phyloP scores from a whole-genome alignment of 345 rosid genomes.

The Citropsis articulata region DNA sequence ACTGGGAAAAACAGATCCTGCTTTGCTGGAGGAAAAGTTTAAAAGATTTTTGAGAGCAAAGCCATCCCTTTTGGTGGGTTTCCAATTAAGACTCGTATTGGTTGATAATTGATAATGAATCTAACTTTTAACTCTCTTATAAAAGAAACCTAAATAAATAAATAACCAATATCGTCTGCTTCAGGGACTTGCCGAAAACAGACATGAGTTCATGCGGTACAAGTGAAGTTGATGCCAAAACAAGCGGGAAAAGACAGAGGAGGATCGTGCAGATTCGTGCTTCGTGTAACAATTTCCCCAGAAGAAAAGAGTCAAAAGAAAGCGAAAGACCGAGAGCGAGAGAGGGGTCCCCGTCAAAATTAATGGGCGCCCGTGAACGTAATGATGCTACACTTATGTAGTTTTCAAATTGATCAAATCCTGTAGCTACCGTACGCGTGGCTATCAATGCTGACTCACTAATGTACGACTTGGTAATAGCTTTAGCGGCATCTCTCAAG shows the following conservation, averaged over 20 bases:
- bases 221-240: background rate
- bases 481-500: background rate
- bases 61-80: no score
- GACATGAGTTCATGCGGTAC: background rate
- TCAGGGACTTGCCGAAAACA: background rate
- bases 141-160: background rate
- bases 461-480: background rate
- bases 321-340: background rate
- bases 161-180: background rate
- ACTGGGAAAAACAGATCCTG: no score
- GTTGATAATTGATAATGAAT: no score
- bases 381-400: slow-evolving; percentile 4
- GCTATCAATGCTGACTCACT: background rate
- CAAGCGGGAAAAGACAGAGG: background rate
- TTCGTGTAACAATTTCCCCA: background rate
- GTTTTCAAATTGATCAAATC: background rate
- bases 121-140: no score
- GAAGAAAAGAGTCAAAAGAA: background rate
- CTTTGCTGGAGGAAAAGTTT: no score
- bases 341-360: slow-evolving; percentile 7
- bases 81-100: no score
- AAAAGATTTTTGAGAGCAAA: no score
- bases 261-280: no score
- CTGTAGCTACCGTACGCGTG: slow-evolving; percentile 4
- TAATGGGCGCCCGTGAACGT: slow-evolving; percentile 21